Conservation (phyloP, 1,139 yeast species). For the Hansenula lynferdii region DNA sequence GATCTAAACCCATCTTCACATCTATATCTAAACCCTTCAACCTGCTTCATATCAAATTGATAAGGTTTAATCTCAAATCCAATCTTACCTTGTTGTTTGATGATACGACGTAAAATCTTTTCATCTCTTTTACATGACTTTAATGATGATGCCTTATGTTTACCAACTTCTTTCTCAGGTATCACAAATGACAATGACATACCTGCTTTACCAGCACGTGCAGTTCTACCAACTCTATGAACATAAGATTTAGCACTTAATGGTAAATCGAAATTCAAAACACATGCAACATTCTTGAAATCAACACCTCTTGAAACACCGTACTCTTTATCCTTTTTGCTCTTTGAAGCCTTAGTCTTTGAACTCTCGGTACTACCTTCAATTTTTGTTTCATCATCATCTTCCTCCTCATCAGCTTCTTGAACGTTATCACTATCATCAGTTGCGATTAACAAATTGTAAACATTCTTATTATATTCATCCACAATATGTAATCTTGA, state of each 20-base stretch:
- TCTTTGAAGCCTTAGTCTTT: constrained; percentile 27
- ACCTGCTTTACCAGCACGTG: constrained; percentile 95
- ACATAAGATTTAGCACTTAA: constrained; percentile 84
- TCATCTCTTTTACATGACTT: constrained; percentile 78
- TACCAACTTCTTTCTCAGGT: constrained; percentile 78
- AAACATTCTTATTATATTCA: constrained; percentile 88
- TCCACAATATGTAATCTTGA: constrained; percentile 94
- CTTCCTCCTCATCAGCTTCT: constrained; percentile 46
- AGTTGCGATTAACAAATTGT: constrained; percentile 86
- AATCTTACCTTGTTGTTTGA: constrained; percentile 68
- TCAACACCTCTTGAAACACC: constrained; percentile 98
- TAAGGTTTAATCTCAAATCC: constrained; percentile 80
- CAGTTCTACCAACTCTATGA: constrained; percentile 96
- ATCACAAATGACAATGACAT: constrained; percentile 93
- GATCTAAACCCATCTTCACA: constrained; percentile 97
- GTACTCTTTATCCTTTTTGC: constrained; percentile 63
- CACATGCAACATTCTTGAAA: constrained; percentile 94
- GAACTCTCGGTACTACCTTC: constrained; percentile 14
- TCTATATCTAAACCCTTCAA: constrained; percentile 94
- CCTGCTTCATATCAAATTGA: constrained; percentile 87
- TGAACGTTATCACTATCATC: constrained; percentile 72
- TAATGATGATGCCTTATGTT: constrained; percentile 77
- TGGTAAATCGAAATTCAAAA: constrained; percentile 92
- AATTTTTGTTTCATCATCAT: constrained; percentile 23
- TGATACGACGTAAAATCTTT: constrained; percentile 70